Conservation (phyloP, 148 eudicot species). For the Amaranthus palmeri region DNA sequence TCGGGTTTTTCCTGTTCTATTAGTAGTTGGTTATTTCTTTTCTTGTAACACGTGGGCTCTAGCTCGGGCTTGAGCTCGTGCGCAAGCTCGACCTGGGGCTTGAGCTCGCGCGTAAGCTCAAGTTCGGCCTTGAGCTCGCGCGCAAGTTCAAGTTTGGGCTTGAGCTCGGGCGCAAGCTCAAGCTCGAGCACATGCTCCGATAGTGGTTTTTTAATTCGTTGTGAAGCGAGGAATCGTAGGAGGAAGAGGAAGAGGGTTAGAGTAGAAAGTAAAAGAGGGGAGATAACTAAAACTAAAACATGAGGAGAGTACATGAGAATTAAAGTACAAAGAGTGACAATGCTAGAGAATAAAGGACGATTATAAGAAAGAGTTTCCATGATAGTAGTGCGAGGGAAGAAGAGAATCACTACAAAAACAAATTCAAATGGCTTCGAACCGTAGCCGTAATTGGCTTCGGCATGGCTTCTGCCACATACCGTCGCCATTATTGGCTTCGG, state of each 20-base stretch:
- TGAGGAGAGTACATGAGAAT: conserved; percentile 52
- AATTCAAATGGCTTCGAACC: too few relatives aligned
- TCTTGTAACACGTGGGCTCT: background rate
- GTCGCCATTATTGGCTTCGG: too few relatives aligned
- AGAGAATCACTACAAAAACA: too few relatives aligned
- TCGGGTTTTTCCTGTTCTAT: too few relatives aligned
- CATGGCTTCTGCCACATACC: too few relatives aligned
- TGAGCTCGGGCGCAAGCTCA: too few relatives aligned
- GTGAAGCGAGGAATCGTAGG: conserved; percentile 50
- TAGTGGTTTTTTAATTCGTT: conserved; percentile 6
- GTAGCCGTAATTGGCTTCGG: too few relatives aligned
- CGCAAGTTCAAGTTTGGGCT: too few relatives aligned
- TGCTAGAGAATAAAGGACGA: conserved; percentile 43
- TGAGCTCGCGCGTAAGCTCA: background rate
- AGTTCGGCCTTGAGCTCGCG: background rate
- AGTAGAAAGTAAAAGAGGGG: conserved; percentile 53
- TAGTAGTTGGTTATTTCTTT: too few relatives aligned
- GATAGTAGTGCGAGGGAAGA: background rate
- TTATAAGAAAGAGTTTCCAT: background rate
- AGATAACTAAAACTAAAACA: conserved; percentile 25
- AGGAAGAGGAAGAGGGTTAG: conserved; percentile 41
- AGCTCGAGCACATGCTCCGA: background rate
- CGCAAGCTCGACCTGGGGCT: background rate
- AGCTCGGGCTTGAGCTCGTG: background rate
- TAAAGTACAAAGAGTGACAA: conserved; percentile 44